Evolutionary conservation across 305 asterid species (phyloP).

Genomic region (Ajuga reptans): DNA sequence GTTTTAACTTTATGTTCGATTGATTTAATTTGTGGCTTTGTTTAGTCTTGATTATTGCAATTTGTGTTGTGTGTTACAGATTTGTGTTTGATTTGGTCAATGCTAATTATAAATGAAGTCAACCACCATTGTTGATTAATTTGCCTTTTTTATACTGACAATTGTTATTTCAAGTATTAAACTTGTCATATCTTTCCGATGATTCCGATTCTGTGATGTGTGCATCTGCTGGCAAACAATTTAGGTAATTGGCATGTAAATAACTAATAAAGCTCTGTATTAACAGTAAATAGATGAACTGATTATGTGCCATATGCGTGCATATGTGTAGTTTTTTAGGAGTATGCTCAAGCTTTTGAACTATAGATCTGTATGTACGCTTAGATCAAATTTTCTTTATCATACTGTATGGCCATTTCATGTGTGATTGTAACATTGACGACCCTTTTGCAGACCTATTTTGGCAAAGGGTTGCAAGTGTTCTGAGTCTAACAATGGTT

Average conservation of each 20-base stretch:
- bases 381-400: not conserved
- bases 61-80: conserved; percentile 6
- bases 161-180: not conserved
- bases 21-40: not conserved
- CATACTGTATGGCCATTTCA: not conserved
- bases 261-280: not conserved
- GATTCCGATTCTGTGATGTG: not conserved
- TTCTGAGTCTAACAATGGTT: not conserved
- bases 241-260: not conserved
- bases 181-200: not conserved
- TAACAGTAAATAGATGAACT: not conserved
- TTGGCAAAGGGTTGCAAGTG: not conserved
- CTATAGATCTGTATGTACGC: not conserved
- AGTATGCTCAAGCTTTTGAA: not conserved
- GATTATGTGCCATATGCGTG: not conserved
- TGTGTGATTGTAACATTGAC: not conserved
- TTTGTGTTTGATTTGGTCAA: conserved; percentile 16
- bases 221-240: not conserved
- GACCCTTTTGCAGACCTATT: not conserved
- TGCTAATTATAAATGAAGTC: conserved; percentile 17
- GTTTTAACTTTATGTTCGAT: not conserved
- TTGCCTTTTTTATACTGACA: not conserved
- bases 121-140: conserved; percentile 9
- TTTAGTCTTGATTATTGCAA: not conserved
- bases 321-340: not conserved